phyloP scores from a whole-genome alignment of 495 filamentous ascomycete genomes.

The Opeltia flavorubescens region DNA sequence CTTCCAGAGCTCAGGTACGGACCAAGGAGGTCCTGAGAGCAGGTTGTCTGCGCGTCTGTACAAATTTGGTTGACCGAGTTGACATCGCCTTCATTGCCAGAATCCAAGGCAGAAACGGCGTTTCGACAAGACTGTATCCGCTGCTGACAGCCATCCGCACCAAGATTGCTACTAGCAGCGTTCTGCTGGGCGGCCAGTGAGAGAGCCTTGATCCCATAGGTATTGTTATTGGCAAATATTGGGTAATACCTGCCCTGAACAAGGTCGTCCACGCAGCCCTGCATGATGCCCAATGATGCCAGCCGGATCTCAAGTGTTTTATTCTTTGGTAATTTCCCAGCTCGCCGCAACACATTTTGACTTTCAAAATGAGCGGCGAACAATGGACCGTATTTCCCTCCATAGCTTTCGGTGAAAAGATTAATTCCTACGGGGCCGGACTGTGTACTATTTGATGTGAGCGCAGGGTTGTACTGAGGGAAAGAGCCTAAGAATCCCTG shows the following conservation, averaged over 20 bases:
- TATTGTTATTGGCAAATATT: constrained; percentile 28
- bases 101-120: constrained; percentile 28
- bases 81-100: constrained; percentile 28
- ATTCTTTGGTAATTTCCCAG: constrained; percentile 24
- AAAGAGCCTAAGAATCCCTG: constrained; percentile 52
- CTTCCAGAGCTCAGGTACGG: constrained; percentile 29
- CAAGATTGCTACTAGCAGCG: constrained; percentile 27
- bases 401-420: constrained; percentile 33
- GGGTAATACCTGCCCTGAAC: constrained; percentile 25
- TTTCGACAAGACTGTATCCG: constrained; percentile 35
- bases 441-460: constrained; percentile 24
- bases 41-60: constrained; percentile 28
- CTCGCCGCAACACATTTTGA: constrained; percentile 14
- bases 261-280: constrained; percentile 27
- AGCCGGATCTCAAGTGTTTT: constrained; percentile 28
- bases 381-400: constrained; percentile 31
- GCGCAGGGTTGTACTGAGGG: constrained; percentile 46
- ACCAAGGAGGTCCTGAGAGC: constrained; percentile 30
- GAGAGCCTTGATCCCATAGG: constrained; percentile 26
- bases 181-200: constrained; percentile 21
- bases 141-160: constrained; percentile 36
- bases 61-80: constrained; percentile 33
- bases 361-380: constrained; percentile 14
- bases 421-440: constrained; percentile 26
- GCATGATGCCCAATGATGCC: constrained; percentile 28